These are phyloP conservation scores for Phytophthora pini DNA, from an alignment of 352 stramenopile genomes.

Conservation along the genomic window DNA sequence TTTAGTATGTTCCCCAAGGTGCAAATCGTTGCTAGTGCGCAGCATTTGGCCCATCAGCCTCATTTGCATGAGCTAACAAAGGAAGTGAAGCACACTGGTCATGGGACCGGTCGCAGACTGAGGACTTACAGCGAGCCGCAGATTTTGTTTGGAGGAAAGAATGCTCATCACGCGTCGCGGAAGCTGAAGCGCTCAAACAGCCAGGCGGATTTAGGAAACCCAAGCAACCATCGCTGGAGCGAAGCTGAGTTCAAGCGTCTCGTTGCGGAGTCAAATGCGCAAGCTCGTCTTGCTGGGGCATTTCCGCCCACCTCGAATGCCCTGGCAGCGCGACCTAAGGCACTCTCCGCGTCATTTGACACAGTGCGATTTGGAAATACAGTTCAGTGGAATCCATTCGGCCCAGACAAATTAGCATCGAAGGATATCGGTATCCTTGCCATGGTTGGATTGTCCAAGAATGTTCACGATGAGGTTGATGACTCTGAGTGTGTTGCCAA, in stretches of 20 bases:
- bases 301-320: conserved; percentile 39
- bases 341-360: conserved; percentile 70
- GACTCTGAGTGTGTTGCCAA: conserved; percentile 47
- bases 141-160: conserved; percentile 44
- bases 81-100: conserved; percentile 45
- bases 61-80: conserved; percentile 60
- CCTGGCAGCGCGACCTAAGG: conserved; percentile 53
- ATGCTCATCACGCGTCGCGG: conserved; percentile 40
- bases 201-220: conserved; percentile 65
- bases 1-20: conserved; percentile 90
- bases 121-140: conserved; percentile 72
- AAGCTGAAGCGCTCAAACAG: conserved; percentile 81
- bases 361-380: conserved; percentile 57
- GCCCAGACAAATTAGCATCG: conserved; percentile 36
- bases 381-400: conserved; percentile 58
- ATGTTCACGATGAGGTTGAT: conserved; percentile 61
- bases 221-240: conserved; percentile 77
- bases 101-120: conserved; percentile 35
- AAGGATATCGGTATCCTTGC: conserved; percentile 66
- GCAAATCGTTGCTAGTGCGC: conserved; percentile 80
- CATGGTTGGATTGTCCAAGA: conserved; percentile 66
- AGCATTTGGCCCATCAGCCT: conserved; percentile 77
- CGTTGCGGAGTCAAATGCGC: conserved; percentile 66
- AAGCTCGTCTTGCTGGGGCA: conserved; percentile 51
- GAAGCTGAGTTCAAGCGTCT: conserved; percentile 78